Evolutionary conservation across 768 basidiomycete genomes (phyloP), one percentile per base, ranked within the genome.

Genomic region (Mycena sanguinolenta): DNA sequence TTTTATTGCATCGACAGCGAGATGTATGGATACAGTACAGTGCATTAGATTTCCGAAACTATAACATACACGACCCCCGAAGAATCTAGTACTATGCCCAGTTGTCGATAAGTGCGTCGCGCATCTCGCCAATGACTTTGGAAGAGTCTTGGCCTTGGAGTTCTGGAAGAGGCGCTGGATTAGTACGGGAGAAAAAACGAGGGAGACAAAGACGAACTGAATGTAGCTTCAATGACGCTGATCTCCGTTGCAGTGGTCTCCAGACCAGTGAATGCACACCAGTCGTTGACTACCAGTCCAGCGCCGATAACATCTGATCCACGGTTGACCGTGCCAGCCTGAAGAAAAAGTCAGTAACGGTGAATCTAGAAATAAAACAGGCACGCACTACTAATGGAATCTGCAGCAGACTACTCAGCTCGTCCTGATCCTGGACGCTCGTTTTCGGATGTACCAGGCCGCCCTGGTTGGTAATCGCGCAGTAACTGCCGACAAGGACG

Each of bases 191-290:
- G n/a, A 12, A 25, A 44, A n/a, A n/a, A n/a, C n/a, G n/a, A n/a
- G 36, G 50, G 19, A 32, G 65, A 57, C 44, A 59, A 42, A 46
- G 42, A 90, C 96, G 76, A 77, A 97, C 96, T 96, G 87, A 99
- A 99, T 59, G 96, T 88, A 30, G 97, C 96, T 80, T 99, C 98
- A 75, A 99, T 98, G 44, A 99, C 97, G 76, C 93, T 95, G 80
- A 99, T 95, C 82, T 99, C 98, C 62, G 97, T 99, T 46, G 98
- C 98, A n/a, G 98, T 99, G 70, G 98, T 99, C 78, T 99, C 98
- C 32, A 98, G 87, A 39, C 98, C 98, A n/a, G 96, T 96, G 82
- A 99, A 99, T 13, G 98, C 98, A 83, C 95, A 95, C 98, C 98
- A 99, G 80, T 99, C 98, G 77, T 99, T 99, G 66, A 99, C 98